A percentile compares a stretch with the other conserved stretches of the same genome.
phyloP scores from a whole-genome alignment of 371 early-diverging fungal species.

The Neoconidiobolus thromboides region DNA sequence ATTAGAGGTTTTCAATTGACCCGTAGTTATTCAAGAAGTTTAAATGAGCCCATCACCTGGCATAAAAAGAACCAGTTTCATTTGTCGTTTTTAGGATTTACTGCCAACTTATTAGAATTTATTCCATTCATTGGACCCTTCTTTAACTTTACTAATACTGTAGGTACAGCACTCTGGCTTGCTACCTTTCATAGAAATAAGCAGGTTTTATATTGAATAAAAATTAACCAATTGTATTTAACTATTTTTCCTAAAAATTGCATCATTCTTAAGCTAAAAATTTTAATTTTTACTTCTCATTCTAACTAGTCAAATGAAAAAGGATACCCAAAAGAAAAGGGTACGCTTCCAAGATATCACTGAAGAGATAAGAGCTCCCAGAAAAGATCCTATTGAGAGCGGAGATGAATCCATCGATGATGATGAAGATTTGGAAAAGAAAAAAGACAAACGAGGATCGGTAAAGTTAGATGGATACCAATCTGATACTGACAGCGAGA shows the following conservation, averaged over 20 bases:
- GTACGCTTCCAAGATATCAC: too few species aligned
- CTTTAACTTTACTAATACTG: slow-evolving; percentile 4
- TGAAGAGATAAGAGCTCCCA: too few species aligned
- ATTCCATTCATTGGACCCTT: neutral
- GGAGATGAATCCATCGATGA: slow-evolving; percentile 17
- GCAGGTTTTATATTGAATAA: too few species aligned
- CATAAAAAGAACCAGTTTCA: neutral
- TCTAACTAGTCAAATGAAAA: too few species aligned
- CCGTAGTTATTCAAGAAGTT: neutral
- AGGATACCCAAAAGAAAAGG: too few species aligned
- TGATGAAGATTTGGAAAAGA: neutral
- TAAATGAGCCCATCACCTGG: neutral
- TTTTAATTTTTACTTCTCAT: too few species aligned
- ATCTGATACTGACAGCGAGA: slow-evolving; percentile 40
- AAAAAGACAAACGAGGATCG: slow-evolving; percentile 6
- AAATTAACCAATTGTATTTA: too few species aligned
- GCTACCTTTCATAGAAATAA: neutral
- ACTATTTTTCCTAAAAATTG: too few species aligned
- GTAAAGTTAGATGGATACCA: slow-evolving; percentile 20
- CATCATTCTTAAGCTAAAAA: too few species aligned
- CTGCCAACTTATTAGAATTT: neutral
- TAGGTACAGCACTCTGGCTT: slow-evolving; percentile 2
- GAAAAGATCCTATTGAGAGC: too few species aligned
- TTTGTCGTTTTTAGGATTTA: neutral
- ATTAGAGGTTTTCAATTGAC: neutral